Evolutionary conservation across 208 protist species (phyloP), one percentile per base, ranked within the genome.

Genomic region (Leishmania arabica): DNA sequence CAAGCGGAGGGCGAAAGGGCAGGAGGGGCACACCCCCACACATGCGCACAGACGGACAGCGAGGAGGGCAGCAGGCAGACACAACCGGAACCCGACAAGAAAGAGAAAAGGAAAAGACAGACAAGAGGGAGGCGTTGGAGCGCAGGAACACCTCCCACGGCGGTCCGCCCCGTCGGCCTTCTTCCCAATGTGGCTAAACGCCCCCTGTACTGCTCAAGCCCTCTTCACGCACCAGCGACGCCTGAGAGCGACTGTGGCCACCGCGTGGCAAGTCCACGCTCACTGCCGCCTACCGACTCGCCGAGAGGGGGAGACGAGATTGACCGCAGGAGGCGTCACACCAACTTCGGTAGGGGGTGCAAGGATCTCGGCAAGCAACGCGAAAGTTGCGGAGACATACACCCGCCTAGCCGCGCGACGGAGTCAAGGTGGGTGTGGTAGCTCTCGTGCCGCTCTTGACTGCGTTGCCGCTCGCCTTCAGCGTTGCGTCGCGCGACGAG

Each of bases 401-500:
- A 31, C 68, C 5, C 42, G 24, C 21, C 68, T 37, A 45, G 27
- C 45, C 40, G 9, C 68, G 65, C 13, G 27, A 53, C 68, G 68
- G 4, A 49, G 6, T 19, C 68, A 19, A 31, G 17, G 68, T 3
- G 21, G 40, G 68, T 47, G 37, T 24, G 40, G 34, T 34, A 31
- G 0, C 7, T 13, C 68, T 51, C 45, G 45, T 19, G 31, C 17
- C 21, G 37, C 65, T 24, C 8, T 6, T 47, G 31, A 3, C 27
- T 47, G 65, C 13, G 42, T 1, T 31, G 45, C 40, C 68, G 42
- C 45, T 73, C 45, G 27, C 24, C 45, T 73, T 17, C 34, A 27
- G 31, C 15, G 72, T n/a, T 69, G 64, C 42, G 34, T 69, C 76
- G 31, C 45, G 42, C 27, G 31, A 79, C 27, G 75, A 79, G 9